Base-by-base conservation (phyloP, 2,329 filamentous ascomycete species). In the Aspergillus sp. region DNA sequence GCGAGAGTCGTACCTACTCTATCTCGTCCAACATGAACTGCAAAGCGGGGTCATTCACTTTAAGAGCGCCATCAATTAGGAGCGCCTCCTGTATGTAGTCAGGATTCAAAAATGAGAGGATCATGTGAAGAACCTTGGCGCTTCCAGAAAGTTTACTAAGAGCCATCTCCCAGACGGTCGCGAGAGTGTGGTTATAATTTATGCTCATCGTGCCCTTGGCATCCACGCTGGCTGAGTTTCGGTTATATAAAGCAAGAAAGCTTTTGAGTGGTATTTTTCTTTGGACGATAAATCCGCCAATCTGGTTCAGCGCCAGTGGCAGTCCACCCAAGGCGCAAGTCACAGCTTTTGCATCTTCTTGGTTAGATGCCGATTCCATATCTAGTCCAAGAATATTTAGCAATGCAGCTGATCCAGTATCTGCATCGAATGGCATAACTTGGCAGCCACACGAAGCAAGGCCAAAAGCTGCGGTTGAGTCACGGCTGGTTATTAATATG, bases 71-170 rank as follows among this genome's bases (percentile, higher is more conserved):
- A 45, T 45, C 43, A 7, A 45, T n/a, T 15, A 45, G n/a, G 43
- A 45, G 22, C 18, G 42, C 48, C 30, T 54, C 26, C 8, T 39
- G 32, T 34, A 54, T 54, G 22, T 34, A 36, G 39, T 58, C 53
- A 41, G 59, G 56, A 52, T 58, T 24, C 17, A 58, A 32, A 41
- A 61, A 58, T 22, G 59, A 44, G 11, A 61, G 52, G 17, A 58
- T 54, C 48, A 41, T 53, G 17, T 22, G 56, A 34, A 61, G 56
- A 4, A 43, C 20, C 24, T 56, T 53, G 18, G 48, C 38, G 20
- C 17, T 48, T 50, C 59, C 56, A n/a, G 48, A 49, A 22, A 58
- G 48, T 38, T 41, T 44, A 52, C 54, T 55, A 26, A 60, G 36
- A 22, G 54, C 30, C 50, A 52, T 55, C 20, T 57, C 54, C 58